Evolutionary conservation across 306 rosid genomes (phyloP).

Genomic region (Benincasa hispida): DNA sequence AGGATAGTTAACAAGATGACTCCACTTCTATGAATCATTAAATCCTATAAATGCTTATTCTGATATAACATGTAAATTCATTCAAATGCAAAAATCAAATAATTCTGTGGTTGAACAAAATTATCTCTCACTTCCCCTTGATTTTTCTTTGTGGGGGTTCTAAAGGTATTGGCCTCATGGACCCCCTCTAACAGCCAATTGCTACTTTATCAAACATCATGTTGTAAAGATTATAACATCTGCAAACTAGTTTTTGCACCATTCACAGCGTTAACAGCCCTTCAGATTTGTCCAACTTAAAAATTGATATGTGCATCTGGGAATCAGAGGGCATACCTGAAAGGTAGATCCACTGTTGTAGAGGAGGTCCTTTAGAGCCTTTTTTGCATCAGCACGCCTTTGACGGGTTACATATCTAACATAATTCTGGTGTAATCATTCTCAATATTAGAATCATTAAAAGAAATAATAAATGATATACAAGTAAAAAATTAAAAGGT

Average conservation of each 20-base stretch:
- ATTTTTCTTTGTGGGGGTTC: too few relatives aligned
- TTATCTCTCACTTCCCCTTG: too few relatives aligned
- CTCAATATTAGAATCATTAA: conserved; percentile 2
- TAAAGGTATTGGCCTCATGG: not conserved
- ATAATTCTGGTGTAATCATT: conserved; percentile 38
- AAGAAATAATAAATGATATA: not conserved
- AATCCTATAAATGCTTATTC: too few relatives aligned
- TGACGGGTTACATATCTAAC: conserved; percentile 51
- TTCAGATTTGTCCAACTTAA: not conserved
- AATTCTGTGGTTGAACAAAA: too few relatives aligned
- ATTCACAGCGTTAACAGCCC: not conserved
- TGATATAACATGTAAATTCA: too few relatives aligned
- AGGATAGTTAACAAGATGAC: too few relatives aligned
- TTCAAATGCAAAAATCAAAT: too few relatives aligned
- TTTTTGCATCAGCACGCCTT: conserved; percentile 81
- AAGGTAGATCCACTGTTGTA: conserved; percentile 41
- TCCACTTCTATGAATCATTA: too few relatives aligned
- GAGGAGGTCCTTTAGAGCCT: conserved; percentile 68
- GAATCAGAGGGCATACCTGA: conserved; percentile 22
- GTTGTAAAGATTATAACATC: not conserved
- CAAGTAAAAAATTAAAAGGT: not conserved
- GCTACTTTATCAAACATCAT: not conserved
- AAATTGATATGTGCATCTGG: not conserved
- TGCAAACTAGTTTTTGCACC: not conserved
- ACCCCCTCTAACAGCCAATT: not conserved